A percentile compares a stretch with the other conserved stretches of the same genome.
These are phyloP conservation scores for Solanum ossicruentum DNA, from an alignment of 257 asterid genomes.

Conservation along the genomic window DNA sequence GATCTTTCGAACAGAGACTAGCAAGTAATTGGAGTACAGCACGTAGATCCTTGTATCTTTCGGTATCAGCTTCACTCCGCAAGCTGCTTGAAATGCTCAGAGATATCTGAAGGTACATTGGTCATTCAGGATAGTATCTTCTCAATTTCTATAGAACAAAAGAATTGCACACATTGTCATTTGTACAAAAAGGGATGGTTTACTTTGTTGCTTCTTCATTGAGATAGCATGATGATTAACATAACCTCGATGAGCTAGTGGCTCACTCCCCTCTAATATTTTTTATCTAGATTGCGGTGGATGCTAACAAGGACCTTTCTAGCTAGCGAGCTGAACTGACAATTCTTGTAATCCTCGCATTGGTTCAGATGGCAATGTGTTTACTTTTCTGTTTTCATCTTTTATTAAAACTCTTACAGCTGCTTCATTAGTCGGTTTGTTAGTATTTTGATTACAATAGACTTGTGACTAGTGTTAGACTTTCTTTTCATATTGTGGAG, in stretches of 20 bases:
- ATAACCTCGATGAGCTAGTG: not conserved
- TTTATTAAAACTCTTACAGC: not conserved
- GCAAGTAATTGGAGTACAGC: constrained; percentile 79
- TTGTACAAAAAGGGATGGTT: not conserved
- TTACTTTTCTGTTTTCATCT: not conserved
- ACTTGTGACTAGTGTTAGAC: not conserved
- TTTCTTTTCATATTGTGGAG: not conserved
- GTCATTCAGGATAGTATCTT: not conserved
- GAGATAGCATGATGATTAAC: not conserved
- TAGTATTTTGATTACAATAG: not conserved
- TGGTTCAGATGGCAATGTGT: not conserved
- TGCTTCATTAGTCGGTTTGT: not conserved
- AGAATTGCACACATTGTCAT: not conserved
- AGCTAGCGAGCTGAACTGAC: not conserved
- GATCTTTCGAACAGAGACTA: constrained; percentile 80
- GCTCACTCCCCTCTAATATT: not conserved
- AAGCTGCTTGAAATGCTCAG: constrained; percentile 65
- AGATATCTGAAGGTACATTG: constrained; percentile 44
- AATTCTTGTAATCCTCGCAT: not conserved
- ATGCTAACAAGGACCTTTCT: not conserved
- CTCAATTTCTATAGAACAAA: not conserved
- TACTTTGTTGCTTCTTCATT: not conserved
- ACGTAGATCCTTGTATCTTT: constrained; percentile 80
- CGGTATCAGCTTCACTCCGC: constrained; percentile 68
- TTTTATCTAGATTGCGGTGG: not conserved